Evolutionary conservation across 2,329 filamentous ascomycete species (phyloP), one percentile per base, ranked within the genome.

Genomic region (Botrytis elliptica): DNA sequence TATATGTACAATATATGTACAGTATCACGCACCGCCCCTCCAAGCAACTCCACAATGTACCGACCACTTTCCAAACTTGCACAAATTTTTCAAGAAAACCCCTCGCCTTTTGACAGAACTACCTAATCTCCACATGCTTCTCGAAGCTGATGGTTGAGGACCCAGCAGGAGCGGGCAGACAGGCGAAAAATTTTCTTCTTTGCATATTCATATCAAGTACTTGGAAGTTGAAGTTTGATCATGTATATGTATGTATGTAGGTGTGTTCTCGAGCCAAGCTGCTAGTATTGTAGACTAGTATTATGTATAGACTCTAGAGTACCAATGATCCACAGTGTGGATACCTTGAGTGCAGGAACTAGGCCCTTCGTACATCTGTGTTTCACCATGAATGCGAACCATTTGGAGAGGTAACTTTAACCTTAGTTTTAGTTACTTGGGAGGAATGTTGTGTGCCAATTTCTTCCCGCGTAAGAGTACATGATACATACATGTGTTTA

Each of bases 1-100:
- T 62, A 62, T 40, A n/a, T 36, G 57, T 62, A 62, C 59, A 62
- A 40, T 67, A 67, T 52, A 67, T 52, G 44, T 67, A 52, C 64
- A 16, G 49, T 40, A 49, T 52, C 44, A 67, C 64, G 64, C 49
- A 46, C 57, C n/a, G 36, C 36, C 36, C 38, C 38, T 40, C 60
- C 60, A 63, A 38, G 38, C 25, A 63, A 42, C 60, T 42, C 36
- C 60, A 63, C 60, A 44, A 64, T 64, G 22, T 36, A 29, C 46
- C 65, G 38, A 68, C 9, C 46, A 20, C 36, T 14, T 55, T 36
- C 49, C 46, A 36, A 38, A 25, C 22, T 52, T 44, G 40, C 40
- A 20, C 62, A 66, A 52, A 52, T 22, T 57, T 38, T 18, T 38
- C 44, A 33, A 67, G 20, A 18, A 8, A 8, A 16, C 22, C 44